Base-by-base conservation (phyloP, 2,329 filamentous ascomycete genomes). In the Aspergillus quadricinctus region DNA sequence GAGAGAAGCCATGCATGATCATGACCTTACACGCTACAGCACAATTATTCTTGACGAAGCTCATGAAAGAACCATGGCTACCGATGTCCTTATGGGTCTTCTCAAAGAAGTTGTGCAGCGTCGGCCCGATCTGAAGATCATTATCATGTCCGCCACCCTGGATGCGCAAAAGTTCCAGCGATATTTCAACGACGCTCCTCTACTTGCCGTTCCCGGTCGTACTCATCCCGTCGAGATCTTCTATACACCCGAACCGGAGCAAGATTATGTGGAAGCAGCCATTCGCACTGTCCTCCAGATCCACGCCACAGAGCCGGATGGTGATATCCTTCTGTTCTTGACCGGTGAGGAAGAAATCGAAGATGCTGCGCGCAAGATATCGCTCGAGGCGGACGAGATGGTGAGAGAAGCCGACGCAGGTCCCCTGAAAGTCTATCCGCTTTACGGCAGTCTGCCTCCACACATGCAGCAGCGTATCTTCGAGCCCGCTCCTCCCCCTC, bases 261-360 rank as follows among this genome's bases (percentile, higher is more conserved):
- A 90, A 67, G 94, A 99, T 72, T 99, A 99, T 70, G 89, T 99
- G 48, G 94, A 99, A 78, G 93, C 93, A 46, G 91, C 94, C 1
- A 86, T 99, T 61, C 84, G 94, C 57, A 99, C 94, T 0, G 94
- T 99, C 45, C 80, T 99, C 48, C 94, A 99, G 75, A 99, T 99
- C 57, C 94, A 99, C 72, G 92, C 92, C 7, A 90, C 88, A 0
- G 94, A 99, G 74, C 83, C 85, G 1, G 92, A 97, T 71, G 94
- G 94, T 57, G 94, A 99, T 70, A 89, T 99, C 48, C 76, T 99
- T 55, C 79, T 99, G 11, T 99, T 99, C 81, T 79, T 99, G 73
- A 99, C 94, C 3, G 94, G 94, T 74, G 94, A 99, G 72, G 94
- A 99, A 71, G 94, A 99, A 73, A 99, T 99, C 69, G 94, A 99